Conservation (phyloP, 176 grass and related monocot species). For the Oryza glumipatula region DNA sequence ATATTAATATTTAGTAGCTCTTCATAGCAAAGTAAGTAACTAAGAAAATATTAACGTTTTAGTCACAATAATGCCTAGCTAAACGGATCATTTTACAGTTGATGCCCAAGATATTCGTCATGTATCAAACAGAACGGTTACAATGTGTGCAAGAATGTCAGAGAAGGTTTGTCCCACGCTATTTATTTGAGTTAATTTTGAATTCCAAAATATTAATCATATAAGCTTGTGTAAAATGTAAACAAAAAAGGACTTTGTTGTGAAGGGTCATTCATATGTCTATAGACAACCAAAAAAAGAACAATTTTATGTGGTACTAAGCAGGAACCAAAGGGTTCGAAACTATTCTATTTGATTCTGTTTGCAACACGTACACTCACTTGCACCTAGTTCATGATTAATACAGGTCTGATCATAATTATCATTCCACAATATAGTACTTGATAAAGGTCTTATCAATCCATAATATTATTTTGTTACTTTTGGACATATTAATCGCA, state of each 20-base stretch:
- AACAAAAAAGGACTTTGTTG: neutral
- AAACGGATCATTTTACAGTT: conserved; percentile 2
- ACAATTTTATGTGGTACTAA: neutral
- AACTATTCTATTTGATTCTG: neutral
- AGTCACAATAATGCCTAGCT: neutral
- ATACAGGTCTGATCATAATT: no score
- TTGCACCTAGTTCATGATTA: no score
- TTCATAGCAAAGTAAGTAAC: neutral
- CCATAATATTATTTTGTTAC: neutral
- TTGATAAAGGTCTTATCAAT: neutral
- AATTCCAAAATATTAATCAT: conserved; percentile 5
- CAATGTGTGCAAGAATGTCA: no score
- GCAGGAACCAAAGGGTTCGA: neutral
- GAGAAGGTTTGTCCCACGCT: no score
- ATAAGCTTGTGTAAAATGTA: conserved; percentile 11
- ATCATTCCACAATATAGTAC: no score
- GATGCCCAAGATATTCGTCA: neutral
- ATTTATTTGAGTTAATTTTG: conserved; percentile 14
- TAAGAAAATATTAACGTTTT: neutral
- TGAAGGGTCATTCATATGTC: conserved; percentile 10
- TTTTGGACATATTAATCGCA: neutral
- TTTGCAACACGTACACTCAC: no score
- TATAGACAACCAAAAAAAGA: no score
- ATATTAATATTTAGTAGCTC: neutral
- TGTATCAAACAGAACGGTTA: neutral